These are phyloP conservation scores for Telopea speciosissima DNA, from an alignment of 177 flowering plant genomes.

Conservation along the genomic window DNA sequence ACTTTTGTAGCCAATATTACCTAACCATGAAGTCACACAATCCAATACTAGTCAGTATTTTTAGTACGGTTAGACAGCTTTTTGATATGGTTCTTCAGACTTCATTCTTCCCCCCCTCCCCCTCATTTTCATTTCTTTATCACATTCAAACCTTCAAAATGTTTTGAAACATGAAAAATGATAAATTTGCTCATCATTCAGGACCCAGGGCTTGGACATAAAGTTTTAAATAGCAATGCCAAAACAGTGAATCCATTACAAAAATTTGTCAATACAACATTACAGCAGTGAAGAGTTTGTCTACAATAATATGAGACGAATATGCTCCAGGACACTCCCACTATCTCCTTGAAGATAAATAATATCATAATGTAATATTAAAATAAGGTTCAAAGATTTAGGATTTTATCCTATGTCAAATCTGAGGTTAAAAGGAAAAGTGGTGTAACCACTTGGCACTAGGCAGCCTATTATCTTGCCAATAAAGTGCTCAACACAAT, in stretches of 20 bases:
- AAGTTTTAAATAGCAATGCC: not conserved
- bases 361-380: not conserved
- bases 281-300: no score
- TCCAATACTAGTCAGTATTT: not conserved
- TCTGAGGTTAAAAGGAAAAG: not conserved
- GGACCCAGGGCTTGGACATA: not conserved
- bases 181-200: not conserved
- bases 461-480: not conserved
- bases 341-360: no score
- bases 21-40: slow-evolving; percentile 23
- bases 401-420: not conserved
- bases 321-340: no score
- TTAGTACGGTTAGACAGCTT: not conserved
- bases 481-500: not conserved
- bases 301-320: no score
- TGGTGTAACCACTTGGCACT: not conserved
- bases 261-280: no score
- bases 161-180: not conserved
- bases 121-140: no score
- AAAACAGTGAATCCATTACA: no score
- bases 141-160: not conserved
- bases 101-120: not conserved
- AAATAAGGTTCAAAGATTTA: not conserved
- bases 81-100: not conserved
- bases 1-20: slow-evolving; percentile 91